Percentiles rank a stretch among this genome's conserved stretches.
phyloP scores from a whole-genome alignment of 805 yeast species.

The Hanseniaspora taiwanica region DNA sequence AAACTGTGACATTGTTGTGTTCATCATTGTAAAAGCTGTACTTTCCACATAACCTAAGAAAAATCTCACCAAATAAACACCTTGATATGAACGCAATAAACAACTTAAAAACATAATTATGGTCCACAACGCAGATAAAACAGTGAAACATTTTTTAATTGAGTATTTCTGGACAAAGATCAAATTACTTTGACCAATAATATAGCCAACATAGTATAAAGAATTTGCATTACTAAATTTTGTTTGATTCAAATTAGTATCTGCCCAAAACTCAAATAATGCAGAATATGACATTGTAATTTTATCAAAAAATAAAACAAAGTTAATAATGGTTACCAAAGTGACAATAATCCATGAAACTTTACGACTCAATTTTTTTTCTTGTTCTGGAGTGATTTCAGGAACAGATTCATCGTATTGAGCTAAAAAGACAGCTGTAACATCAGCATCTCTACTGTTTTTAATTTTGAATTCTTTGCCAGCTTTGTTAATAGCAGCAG shows the following conservation, averaged over 20 bases:
- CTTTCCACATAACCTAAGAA: slow-evolving; percentile 39
- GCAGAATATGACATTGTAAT: slow-evolving; percentile 37
- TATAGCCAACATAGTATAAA: slow-evolving; percentile 39
- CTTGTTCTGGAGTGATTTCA: slow-evolving; percentile 31
- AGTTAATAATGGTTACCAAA: slow-evolving; percentile 27
- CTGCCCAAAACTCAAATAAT: slow-evolving; percentile 34
- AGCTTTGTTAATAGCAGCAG: not conserved
- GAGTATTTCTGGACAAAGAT: slow-evolving; percentile 33
- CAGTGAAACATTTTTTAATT: slow-evolving; percentile 27
- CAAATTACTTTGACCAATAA: slow-evolving; percentile 34
- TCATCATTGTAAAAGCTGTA: slow-evolving; percentile 31
- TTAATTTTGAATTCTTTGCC: slow-evolving; percentile 12
- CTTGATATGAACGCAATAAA: slow-evolving; percentile 31
- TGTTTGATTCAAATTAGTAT: slow-evolving; percentile 30
- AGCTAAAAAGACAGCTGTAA: slow-evolving; percentile 26
- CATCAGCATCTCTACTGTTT: slow-evolving; percentile 29
- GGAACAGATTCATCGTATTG: slow-evolving; percentile 23
- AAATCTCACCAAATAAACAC: slow-evolving; percentile 35
- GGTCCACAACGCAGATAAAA: slow-evolving; percentile 32
- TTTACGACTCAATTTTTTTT: slow-evolving; percentile 26
- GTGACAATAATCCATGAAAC: slow-evolving; percentile 26
- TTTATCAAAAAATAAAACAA: slow-evolving; percentile 38
- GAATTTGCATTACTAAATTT: slow-evolving; percentile 37
- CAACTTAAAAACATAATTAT: slow-evolving; percentile 33
- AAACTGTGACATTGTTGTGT: slow-evolving; percentile 37